These are phyloP conservation scores for Penicillium sp. DNA, from an alignment of 2,329 filamentous ascomycete genomes.

Conservation along the genomic window DNA sequence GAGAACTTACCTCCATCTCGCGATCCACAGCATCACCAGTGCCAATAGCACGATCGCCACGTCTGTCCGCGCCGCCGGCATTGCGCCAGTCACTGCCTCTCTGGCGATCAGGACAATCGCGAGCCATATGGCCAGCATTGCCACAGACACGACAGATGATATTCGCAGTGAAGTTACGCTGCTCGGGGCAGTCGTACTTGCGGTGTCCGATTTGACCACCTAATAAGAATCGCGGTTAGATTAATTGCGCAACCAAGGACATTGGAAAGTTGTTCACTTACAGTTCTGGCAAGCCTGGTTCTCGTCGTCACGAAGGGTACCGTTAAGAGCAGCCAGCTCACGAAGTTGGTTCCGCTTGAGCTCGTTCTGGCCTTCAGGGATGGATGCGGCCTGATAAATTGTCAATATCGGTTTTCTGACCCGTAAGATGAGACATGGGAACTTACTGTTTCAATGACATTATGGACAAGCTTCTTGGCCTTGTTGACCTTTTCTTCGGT, in stretches of 20 bases:
- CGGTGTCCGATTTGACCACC: constrained; percentile 95
- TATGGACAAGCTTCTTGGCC: constrained; percentile 96
- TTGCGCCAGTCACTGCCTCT: constrained; percentile 91
- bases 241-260: background rate
- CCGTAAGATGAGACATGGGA: background rate
- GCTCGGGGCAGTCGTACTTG: constrained; percentile 97
- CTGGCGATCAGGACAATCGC: constrained; percentile 93
- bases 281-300: constrained; percentile 99
- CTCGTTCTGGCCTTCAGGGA: constrained; percentile 97
- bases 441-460: constrained; percentile 95
- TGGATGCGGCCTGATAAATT: constrained; percentile 77
- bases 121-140: constrained; percentile 96
- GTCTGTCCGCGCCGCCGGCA: constrained; percentile 50
- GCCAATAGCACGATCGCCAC: constrained; percentile 62
- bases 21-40: constrained; percentile 82
- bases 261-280: constrained; percentile 34
- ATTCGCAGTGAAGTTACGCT: constrained; percentile 97
- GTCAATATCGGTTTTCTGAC: constrained; percentile 27
- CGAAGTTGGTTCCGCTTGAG: constrained; percentile 98
- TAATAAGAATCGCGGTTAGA: constrained; percentile 28
- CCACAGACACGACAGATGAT: constrained; percentile 98
- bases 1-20: constrained; percentile 79
- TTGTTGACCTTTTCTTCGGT: constrained; percentile 99
- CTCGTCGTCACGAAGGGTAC: constrained; percentile 97
- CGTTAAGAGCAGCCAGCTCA: constrained; percentile 96